Conservation (phyloP, 1,284 basidiomycete genomes). For the Ustilago shanxiensis region DNA sequence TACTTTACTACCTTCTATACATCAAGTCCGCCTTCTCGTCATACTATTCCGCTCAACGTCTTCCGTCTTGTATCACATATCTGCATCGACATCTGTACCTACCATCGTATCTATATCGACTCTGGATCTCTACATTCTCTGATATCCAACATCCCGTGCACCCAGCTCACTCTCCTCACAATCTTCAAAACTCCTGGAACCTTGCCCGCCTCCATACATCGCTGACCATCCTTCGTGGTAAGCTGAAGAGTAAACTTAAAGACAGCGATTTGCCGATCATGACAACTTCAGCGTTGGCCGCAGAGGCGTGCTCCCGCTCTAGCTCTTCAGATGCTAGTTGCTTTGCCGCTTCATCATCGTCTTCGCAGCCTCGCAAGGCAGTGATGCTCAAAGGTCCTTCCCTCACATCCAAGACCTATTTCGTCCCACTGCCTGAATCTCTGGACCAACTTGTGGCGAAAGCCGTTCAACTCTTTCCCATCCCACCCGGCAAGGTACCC, state of each 20-base stretch:
- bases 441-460: slow-evolving; percentile 59
- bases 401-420: slow-evolving; percentile 61
- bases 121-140: neutral
- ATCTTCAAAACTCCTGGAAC: neutral
- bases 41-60: neutral
- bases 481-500: slow-evolving; percentile 62
- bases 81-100: neutral
- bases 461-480: slow-evolving; percentile 59
- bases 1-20: neutral
- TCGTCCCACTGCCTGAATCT: slow-evolving; percentile 59
- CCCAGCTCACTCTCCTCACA: neutral
- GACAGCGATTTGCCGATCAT: neutral
- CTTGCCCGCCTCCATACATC: neutral
- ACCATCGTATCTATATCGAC: neutral
- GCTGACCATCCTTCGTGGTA: neutral
- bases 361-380: slow-evolving; percentile 38
- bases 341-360: slow-evolving; percentile 11
- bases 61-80: neutral
- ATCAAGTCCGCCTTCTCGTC: neutral
- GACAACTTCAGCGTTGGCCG: neutral
- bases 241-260: no score
- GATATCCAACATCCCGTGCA: neutral
- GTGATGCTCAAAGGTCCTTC: slow-evolving; percentile 65
- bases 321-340: slow-evolving; percentile 6
- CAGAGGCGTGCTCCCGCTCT: neutral